These are phyloP conservation scores for Murraya paniculata DNA, from an alignment of 345 rosid species.

Conservation along the genomic window DNA sequence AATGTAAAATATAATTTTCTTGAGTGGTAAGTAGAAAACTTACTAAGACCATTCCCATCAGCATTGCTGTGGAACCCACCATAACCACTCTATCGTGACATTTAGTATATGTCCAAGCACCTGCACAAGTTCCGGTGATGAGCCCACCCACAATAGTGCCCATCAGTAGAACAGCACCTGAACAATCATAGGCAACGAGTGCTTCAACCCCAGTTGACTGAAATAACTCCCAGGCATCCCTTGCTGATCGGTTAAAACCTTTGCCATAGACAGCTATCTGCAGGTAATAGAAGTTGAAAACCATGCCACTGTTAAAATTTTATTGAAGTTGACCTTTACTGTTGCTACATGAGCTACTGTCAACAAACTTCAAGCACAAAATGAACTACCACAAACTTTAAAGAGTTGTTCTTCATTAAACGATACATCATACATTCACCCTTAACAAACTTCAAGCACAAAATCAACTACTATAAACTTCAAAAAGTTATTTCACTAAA, in stretches of 20 bases:
- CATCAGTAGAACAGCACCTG: slow-evolving; percentile 94
- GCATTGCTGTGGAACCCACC: slow-evolving; percentile 92
- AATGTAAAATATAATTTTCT: not conserved
- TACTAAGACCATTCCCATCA: slow-evolving; percentile 97
- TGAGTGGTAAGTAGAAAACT: slow-evolving; percentile 20
- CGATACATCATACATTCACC: not conserved
- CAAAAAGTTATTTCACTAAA: not conserved
- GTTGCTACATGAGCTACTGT: not conserved
- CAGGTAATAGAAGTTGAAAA: slow-evolving; percentile 11
- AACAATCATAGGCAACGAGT: slow-evolving; percentile 91
- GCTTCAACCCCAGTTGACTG: slow-evolving; percentile 99
- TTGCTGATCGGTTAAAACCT: slow-evolving; percentile 89
- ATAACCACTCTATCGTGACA: slow-evolving; percentile 60
- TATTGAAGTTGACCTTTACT: not conserved
- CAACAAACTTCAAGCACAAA: not conserved
- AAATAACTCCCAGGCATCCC: slow-evolving; percentile 97
- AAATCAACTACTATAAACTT: not conserved
- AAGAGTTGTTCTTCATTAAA: not conserved
- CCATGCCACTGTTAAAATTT: slow-evolving; percentile 4
- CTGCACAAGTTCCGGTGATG: slow-evolving; percentile 81
- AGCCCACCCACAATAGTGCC: slow-evolving; percentile 88
- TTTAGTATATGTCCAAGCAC: slow-evolving; percentile 78
- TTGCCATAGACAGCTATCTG: slow-evolving; percentile 94
- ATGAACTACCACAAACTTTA: not conserved
- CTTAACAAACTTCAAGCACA: not conserved